Conservation (phyloP, 805 yeast genomes). For the Babjeviella inositovora region DNA sequence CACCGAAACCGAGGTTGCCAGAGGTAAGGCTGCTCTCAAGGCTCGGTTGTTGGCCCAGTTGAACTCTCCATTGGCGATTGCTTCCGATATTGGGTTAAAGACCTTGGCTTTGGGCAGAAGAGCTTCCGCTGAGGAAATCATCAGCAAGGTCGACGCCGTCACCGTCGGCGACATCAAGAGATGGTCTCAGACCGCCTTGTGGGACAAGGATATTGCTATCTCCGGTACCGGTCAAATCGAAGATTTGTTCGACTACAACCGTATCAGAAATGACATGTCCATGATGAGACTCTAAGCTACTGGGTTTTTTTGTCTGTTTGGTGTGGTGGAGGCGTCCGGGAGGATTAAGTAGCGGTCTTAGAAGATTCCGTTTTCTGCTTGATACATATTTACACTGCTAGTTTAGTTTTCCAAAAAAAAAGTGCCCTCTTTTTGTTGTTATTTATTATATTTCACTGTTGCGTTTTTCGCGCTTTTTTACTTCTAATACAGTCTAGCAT, state of each 20-base stretch:
- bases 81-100: conserved; percentile 41
- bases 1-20: conserved; percentile 61
- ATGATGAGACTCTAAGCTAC: conserved; percentile 68
- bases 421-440: too few relatives aligned
- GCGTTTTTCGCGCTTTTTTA: too few relatives aligned
- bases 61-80: conserved; percentile 31
- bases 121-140: conserved; percentile 41
- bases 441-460: too few relatives aligned
- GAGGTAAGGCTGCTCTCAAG: conserved; percentile 63
- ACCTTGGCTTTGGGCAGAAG: conserved; percentile 46
- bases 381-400: too few relatives aligned
- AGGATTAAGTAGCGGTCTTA: too few relatives aligned
- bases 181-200: conserved; percentile 65
- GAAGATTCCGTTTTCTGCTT: too few relatives aligned
- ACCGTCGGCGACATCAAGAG: conserved; percentile 39
- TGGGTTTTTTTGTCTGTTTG: too few relatives aligned
- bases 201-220: conserved; percentile 79
- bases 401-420: too few relatives aligned
- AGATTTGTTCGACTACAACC: conserved; percentile 68
- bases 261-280: conserved; percentile 81
- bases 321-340: too few relatives aligned
- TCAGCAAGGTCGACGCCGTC: conserved; percentile 48
- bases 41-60: conserved; percentile 37
- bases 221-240: conserved; percentile 81
- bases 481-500: too few relatives aligned